Conservation (phyloP, 257 asterid species). For the Pogostemon cablin region DNA sequence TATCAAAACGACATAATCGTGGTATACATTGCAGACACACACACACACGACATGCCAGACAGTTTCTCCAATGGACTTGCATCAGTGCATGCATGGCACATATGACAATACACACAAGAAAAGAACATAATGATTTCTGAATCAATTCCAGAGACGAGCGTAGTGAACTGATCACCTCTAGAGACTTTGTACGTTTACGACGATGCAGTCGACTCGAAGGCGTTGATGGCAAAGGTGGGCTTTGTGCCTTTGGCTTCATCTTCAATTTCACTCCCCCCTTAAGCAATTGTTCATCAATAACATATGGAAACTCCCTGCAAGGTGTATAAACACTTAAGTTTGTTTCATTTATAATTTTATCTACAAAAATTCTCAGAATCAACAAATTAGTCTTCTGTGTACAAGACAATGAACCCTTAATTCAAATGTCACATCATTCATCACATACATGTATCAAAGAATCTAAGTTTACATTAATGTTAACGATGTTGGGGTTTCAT, state of each 20-base stretch:
- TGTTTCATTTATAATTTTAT: no score
- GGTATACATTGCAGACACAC: no score
- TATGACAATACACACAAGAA: background rate
- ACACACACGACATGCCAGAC: no score
- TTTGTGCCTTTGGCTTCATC: constrained; percentile 44
- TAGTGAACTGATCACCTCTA: constrained; percentile 44
- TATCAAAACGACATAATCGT: no score
- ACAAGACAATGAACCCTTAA: no score
- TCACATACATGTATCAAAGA: background rate
- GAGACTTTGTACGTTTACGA: constrained; percentile 45
- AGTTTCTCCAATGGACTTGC: no score
- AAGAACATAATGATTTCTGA: background rate
- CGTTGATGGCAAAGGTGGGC: constrained; percentile 50
- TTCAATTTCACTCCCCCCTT: constrained; percentile 25
- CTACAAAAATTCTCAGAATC: no score
- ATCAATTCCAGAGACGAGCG: background rate
- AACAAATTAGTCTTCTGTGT: no score
- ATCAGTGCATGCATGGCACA: no score
- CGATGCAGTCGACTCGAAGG: constrained; percentile 51
- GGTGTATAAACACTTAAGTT: background rate
- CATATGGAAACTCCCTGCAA: constrained; percentile 31
- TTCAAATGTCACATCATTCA: no score
- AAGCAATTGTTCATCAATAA: constrained; percentile 9
- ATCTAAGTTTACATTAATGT: background rate
- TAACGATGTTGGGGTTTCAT: background rate